Conservation (phyloP, 345 rosid species). For the Xanthoceras sorbifolium region DNA sequence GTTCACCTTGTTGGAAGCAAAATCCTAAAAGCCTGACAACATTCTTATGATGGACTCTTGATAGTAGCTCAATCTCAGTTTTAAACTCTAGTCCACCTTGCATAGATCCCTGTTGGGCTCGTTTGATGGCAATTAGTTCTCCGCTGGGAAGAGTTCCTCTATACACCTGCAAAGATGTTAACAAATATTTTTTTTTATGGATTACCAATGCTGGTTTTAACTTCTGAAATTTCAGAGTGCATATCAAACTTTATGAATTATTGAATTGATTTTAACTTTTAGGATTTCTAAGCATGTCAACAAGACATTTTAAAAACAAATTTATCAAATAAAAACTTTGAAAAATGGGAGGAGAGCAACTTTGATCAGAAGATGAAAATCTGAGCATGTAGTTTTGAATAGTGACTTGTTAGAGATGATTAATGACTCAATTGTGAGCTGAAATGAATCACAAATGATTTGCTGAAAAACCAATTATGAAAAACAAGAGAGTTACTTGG, state of each 20-base stretch:
- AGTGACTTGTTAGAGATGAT: not conserved
- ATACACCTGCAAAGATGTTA: slow-evolving; percentile 72
- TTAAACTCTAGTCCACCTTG: slow-evolving; percentile 77
- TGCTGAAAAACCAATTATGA: not conserved
- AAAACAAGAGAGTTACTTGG: not conserved
- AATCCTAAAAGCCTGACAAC: too few species aligned
- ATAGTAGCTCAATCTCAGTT: slow-evolving; percentile 76
- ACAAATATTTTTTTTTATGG: too few species aligned
- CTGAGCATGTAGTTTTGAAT: not conserved
- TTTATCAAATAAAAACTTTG: not conserved
- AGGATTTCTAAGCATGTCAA: not conserved
- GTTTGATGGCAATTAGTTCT: slow-evolving; percentile 62
- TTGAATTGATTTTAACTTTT: not conserved
- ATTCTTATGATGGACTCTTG: slow-evolving; percentile 76
- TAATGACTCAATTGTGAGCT: not conserved
- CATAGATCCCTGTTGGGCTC: slow-evolving; percentile 74
- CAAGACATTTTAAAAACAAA: not conserved
- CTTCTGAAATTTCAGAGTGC: not conserved
- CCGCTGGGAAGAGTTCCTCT: slow-evolving; percentile 62
- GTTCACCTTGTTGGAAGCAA: too few species aligned
- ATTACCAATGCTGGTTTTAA: not conserved
- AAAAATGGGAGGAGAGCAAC: not conserved
- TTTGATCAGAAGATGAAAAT: not conserved
- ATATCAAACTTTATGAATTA: not conserved
- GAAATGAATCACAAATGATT: not conserved